Percentiles rank a stretch among this genome's conserved stretches.
Conservation (phyloP, 1,139 yeast genomes). For the Debaryomycetaceae sp. region DNA sequence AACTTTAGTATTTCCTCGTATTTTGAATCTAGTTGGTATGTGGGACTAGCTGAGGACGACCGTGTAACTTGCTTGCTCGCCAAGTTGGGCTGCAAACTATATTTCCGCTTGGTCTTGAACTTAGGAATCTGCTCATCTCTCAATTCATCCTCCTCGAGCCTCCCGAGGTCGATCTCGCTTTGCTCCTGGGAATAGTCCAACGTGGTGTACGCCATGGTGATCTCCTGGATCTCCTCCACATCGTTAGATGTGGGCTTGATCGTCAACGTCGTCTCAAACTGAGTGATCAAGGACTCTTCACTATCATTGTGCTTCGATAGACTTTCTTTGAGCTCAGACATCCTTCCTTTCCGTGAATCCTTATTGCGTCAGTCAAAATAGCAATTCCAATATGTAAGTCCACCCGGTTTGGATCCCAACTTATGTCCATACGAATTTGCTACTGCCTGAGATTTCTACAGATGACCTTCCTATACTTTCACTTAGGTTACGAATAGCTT, state of each 20-base stretch:
- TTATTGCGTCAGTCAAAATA: not conserved
- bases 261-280: slow-evolving; percentile 47
- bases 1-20: slow-evolving; percentile 28
- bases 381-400: not conserved
- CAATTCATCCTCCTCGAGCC: slow-evolving; percentile 27
- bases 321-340: slow-evolving; percentile 15
- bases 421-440: not conserved
- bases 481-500: no score
- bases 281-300: slow-evolving; percentile 46
- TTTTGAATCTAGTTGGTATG: slow-evolving; percentile 16
- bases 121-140: slow-evolving; percentile 36
- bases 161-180: slow-evolving; percentile 10
- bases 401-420: not conserved
- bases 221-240: slow-evolving; percentile 32
- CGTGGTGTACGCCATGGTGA: slow-evolving; percentile 45
- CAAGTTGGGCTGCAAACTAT: slow-evolving; percentile 26
- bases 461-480: no score
- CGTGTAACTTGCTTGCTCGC: slow-evolving; percentile 14
- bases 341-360: slow-evolving; percentile 1
- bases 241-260: slow-evolving; percentile 42
- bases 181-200: slow-evolving; percentile 30
- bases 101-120: slow-evolving; percentile 30
- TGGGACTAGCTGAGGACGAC: slow-evolving; percentile 8
- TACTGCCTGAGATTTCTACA: no score
- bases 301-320: slow-evolving; percentile 30